phyloP scores from a whole-genome alignment of 208 protist genomes.

The Leishmania mexicana region DNA sequence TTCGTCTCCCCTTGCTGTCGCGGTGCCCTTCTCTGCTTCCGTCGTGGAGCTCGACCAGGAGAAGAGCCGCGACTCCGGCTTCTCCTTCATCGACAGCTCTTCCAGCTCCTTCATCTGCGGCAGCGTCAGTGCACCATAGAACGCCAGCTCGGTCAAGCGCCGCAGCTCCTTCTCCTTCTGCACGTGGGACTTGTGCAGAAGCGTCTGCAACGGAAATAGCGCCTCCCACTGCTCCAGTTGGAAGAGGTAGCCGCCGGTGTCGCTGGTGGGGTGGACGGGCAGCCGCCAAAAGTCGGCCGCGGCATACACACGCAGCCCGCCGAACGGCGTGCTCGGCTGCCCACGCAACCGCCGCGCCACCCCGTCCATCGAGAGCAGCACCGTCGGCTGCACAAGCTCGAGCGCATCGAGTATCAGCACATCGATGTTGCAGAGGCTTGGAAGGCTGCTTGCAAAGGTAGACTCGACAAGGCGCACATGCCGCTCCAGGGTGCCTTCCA shows the following conservation, averaged over 20 bases:
- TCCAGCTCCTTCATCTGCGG: constrained; percentile 76
- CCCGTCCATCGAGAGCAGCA: constrained; percentile 78
- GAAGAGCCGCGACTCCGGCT: constrained; percentile 36
- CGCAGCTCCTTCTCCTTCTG: constrained; percentile 53
- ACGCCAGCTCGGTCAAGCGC: constrained; percentile 59
- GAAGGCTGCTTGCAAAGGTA: constrained; percentile 66
- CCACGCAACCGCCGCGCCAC: constrained; percentile 65
- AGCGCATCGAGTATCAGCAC: constrained; percentile 83
- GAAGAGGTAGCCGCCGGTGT: constrained; percentile 84
- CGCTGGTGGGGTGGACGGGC: constrained; percentile 76
- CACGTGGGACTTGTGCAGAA: constrained; percentile 54
- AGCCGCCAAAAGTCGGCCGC: constrained; percentile 87
- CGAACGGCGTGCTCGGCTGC: constrained; percentile 58
- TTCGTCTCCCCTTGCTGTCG: constrained; percentile 12
- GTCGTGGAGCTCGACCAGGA: constrained; percentile 28
- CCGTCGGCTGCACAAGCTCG: constrained; percentile 56
- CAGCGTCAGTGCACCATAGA: constrained; percentile 59
- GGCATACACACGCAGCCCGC: constrained; percentile 82
- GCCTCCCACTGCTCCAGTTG: constrained; percentile 73
- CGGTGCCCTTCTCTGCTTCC: constrained; percentile 7
- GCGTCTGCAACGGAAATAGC: constrained; percentile 75
- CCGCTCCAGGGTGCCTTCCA: constrained; percentile 82
- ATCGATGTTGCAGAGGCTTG: constrained; percentile 67
- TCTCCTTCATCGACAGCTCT: constrained; percentile 45
- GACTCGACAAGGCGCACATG: constrained; percentile 81